Evolutionary conservation across 2,329 filamentous ascomycete genomes (phyloP).

Genomic region (Clarireedia homoeocarpa): DNA sequence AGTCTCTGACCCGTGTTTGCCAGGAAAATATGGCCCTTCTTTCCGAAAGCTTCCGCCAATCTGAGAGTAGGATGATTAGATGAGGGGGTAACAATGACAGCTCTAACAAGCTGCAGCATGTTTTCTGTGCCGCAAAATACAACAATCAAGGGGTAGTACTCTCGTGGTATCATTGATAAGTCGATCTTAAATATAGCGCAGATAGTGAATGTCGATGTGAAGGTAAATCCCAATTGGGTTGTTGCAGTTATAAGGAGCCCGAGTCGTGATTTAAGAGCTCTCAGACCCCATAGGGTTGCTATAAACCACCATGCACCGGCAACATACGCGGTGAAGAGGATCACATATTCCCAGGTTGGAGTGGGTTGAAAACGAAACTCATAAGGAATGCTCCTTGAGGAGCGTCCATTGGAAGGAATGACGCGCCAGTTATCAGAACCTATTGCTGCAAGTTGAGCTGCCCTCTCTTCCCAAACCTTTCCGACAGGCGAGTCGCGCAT

Average conservation of each 20-base stretch:
- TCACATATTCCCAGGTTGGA: conserved; percentile 55
- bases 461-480: conserved; percentile 55
- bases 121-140: conserved; percentile 69
- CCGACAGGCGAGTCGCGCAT: conserved; percentile 56
- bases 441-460: conserved; percentile 44
- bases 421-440: conserved; percentile 50
- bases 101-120: conserved; percentile 70
- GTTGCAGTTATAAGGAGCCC: conserved; percentile 65
- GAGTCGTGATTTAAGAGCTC: conserved; percentile 67
- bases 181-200: conserved; percentile 71
- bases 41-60: conserved; percentile 66
- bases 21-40: conserved; percentile 62
- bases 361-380: conserved; percentile 74
- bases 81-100: conserved; percentile 63
- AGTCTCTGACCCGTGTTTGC: conserved; percentile 63
- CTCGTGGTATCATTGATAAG: conserved; percentile 64
- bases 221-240: conserved; percentile 61
- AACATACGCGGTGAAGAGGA: conserved; percentile 58
- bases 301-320: conserved; percentile 58
- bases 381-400: conserved; percentile 54
- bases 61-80: conserved; percentile 60
- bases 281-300: conserved; percentile 58
- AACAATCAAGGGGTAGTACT: conserved; percentile 69
- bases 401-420: conserved; percentile 51
- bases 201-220: conserved; percentile 72